Evolutionary conservation across 345 rosid species (phyloP), one percentile per base, ranked within the genome.

Genomic region (Moricandia arvensis): DNA sequence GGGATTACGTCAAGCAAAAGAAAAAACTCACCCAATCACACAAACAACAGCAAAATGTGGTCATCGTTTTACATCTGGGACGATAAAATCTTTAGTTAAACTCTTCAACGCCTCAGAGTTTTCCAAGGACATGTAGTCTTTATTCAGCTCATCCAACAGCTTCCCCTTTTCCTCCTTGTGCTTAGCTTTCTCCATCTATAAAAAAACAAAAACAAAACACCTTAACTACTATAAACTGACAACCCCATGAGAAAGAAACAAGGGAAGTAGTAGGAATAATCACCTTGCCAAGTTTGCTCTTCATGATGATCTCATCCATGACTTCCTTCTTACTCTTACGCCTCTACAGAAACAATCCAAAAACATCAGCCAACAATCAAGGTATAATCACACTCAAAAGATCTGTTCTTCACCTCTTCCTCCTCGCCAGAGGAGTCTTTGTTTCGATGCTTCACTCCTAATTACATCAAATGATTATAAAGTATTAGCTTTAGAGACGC

Each of bases 201-300:
- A 75, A 4, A 41, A 34, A 77, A 17, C 18, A 62, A 12, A 38
- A 17, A 11, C 11, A 30, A 11, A 57, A 45, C 5, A 43, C 43
- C 31, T 78, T 27, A 78, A n/a, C 49, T 38, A 59, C 58, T 51
- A 61, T 11, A 60, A 53, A 66, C 3, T 37, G 30, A 60, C 65
- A 53, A 12, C 6, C 24, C 26, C 27, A 67, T n/a, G 74, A 45
- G 55, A 29, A 70, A 65, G 47, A 54, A 66, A 60, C 29, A 73
- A 35, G 60, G 60, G 61, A 60, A 62, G 57, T 13, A 33, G 53
- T 26, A 18, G 64, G 64, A 63, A 76, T 51, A 38, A 11, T 70
- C 78, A 95, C 97, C 99, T 84, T 95, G 85, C 86, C 94, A 88
- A 78, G 83, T 79, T 95, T 95, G 89, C 97, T 92, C 86, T 95